These are phyloP conservation scores for Aspergillus steynii DNA, from an alignment of 495 filamentous ascomycete genomes.

Conservation along the genomic window DNA sequence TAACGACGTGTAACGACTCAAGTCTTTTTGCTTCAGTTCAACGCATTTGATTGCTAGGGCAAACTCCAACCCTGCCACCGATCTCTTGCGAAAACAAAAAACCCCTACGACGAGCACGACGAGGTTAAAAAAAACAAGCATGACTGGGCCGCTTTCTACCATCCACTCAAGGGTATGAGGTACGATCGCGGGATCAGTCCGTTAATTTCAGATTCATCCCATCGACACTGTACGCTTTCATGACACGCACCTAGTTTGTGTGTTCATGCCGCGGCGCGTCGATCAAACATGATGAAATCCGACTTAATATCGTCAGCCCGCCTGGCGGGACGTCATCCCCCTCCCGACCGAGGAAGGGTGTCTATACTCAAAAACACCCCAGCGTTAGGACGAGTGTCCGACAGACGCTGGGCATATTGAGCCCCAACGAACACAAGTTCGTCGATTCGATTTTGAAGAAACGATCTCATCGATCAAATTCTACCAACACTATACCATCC, in stretches of 20 bases:
- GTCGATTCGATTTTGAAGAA: neutral
- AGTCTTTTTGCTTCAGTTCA: neutral
- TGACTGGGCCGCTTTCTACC: neutral
- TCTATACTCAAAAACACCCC: neutral
- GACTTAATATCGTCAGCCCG: neutral
- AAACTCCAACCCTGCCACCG: neutral
- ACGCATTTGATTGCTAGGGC: neutral
- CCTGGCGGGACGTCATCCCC: no score
- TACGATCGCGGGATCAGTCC: neutral
- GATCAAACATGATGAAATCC: neutral
- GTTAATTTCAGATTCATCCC: neutral
- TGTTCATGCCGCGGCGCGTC: neutral
- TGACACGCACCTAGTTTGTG: neutral
- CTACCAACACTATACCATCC: constrained; percentile 4
- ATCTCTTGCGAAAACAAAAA: neutral
- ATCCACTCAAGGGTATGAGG: neutral
- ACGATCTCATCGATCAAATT: constrained; percentile 4
- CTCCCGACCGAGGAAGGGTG: neutral
- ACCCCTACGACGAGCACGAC: neutral
- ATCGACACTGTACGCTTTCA: neutral
- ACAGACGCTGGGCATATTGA: neutral
- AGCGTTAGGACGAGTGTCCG: neutral
- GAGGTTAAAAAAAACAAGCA: neutral
- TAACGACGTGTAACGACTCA: constrained; percentile 19
- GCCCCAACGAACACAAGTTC: neutral